phyloP scores from a whole-genome alignment of 352 stramenopile species.

The Phytophthora syringae region DNA sequence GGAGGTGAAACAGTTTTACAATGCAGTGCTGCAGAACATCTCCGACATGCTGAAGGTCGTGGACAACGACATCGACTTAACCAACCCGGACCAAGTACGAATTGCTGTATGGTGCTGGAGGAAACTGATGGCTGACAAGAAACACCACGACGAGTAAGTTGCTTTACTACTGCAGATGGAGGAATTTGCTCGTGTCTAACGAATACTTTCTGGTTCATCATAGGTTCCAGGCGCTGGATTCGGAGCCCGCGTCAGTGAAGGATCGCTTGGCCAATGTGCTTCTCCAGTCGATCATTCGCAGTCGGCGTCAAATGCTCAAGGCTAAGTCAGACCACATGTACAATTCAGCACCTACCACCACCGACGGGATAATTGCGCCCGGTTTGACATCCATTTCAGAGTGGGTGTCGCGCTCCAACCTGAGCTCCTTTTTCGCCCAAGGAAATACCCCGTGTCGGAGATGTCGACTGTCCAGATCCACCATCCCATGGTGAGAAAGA shows the following conservation, averaged over 20 bases:
- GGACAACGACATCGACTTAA: slow-evolving; percentile 67
- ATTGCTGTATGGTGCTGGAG: slow-evolving; percentile 79
- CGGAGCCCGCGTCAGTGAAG: slow-evolving; percentile 31
- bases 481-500: slow-evolving; percentile 70
- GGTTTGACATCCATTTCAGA: slow-evolving; percentile 43
- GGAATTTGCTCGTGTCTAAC: slow-evolving; percentile 14
- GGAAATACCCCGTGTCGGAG: slow-evolving; percentile 5
- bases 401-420: slow-evolving; percentile 45
- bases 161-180: background rate
- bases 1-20: slow-evolving; percentile 71
- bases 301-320: slow-evolving; percentile 80
- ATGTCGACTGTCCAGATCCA: slow-evolving; percentile 39
- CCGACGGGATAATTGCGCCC: slow-evolving; percentile 3
- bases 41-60: slow-evolving; percentile 46
- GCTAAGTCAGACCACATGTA: slow-evolving; percentile 42
- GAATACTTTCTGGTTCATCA: slow-evolving; percentile 8
- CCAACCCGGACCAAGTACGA: slow-evolving; percentile 72
- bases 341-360: slow-evolving; percentile 17
- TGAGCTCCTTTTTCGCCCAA: slow-evolving; percentile 37
- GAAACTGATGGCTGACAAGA: slow-evolving; percentile 59
- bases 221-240: slow-evolving; percentile 51
- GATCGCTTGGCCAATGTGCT: slow-evolving; percentile 51
- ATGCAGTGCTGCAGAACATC: slow-evolving; percentile 55
- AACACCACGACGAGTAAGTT: slow-evolving; percentile 48
- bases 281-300: slow-evolving; percentile 74